A percentile compares a stretch with the other conserved stretches of the same genome.
phyloP scores from a whole-genome alignment of 2,329 filamentous ascomycete genomes.

The Aureobasidium sp. region DNA sequence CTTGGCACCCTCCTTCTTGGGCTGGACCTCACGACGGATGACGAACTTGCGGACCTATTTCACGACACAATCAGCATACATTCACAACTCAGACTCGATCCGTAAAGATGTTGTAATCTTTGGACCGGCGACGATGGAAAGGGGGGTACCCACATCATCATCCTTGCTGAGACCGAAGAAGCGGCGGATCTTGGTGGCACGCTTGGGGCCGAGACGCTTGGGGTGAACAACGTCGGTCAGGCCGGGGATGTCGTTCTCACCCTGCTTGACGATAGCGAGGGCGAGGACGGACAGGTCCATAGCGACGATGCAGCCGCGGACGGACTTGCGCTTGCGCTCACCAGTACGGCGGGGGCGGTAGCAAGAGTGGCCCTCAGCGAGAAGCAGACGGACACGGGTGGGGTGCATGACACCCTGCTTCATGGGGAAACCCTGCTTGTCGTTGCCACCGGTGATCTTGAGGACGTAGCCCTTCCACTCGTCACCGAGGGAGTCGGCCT shows the following conservation, averaged over 20 bases:
- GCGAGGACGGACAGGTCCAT: conserved; percentile 92
- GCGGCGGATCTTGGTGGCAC: conserved; percentile 98
- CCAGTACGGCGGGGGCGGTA: conserved; percentile 96
- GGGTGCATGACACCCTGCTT: conserved; percentile 99
- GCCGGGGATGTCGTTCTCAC: conserved; percentile 87
- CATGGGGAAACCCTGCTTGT: conserved; percentile 99
- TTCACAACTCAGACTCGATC: conserved; percentile 40
- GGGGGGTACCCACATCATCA: conserved; percentile 87
- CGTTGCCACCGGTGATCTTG: conserved; percentile 99
- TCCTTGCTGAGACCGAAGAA: conserved; percentile 99
- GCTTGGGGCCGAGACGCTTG: conserved; percentile 99
- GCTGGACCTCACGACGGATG: conserved; percentile 95
- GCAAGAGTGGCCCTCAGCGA: conserved; percentile 95
- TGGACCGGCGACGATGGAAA: conserved; percentile 54
- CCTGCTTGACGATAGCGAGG: conserved; percentile 95
- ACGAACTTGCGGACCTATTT: conserved; percentile 96
- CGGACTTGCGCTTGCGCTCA: conserved; percentile 99
- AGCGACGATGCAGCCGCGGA: conserved; percentile 97
- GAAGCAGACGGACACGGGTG: conserved; percentile 95
- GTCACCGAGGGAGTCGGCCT: conserved; percentile 90
- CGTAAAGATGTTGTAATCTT: conserved; percentile 18
- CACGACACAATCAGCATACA: conserved; percentile 16
- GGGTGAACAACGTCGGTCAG: conserved; percentile 96
- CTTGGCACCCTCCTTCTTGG: conserved; percentile 95
- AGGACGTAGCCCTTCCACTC: conserved; percentile 99